Conservation (phyloP, 1,284 basidiomycete species). For the Melampsora larici-populina region DNA sequence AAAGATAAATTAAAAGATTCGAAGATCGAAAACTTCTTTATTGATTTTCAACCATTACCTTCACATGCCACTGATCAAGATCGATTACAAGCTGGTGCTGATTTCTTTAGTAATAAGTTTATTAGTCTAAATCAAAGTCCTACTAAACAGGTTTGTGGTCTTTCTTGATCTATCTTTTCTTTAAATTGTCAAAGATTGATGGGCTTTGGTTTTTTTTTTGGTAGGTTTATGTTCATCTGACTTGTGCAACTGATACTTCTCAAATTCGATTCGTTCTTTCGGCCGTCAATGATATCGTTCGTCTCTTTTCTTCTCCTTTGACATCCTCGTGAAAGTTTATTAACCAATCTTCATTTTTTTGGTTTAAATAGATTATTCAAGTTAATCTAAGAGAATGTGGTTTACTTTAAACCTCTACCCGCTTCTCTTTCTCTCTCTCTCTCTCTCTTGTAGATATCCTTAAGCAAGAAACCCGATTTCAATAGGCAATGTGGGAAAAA, state of each 20-base stretch:
- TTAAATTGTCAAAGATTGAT: constrained; percentile 27
- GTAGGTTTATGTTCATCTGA: constrained; percentile 53
- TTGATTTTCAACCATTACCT: constrained; percentile 55
- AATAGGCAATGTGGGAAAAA: background rate
- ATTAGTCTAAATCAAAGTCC: constrained; percentile 56
- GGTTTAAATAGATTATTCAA: constrained; percentile 76
- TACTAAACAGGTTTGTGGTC: constrained; percentile 57
- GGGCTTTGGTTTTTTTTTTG: background rate
- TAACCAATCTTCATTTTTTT: constrained; percentile 65
- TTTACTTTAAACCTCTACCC: constrained; percentile 67
- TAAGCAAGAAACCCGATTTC: background rate
- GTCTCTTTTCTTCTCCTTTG: no score
- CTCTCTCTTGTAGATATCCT: background rate
- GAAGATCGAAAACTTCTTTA: constrained; percentile 84
- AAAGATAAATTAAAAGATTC: constrained; percentile 81
- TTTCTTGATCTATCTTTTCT: background rate
- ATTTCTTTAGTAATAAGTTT: constrained; percentile 51
- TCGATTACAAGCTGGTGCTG: constrained; percentile 49
- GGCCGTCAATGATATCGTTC: constrained; percentile 57
- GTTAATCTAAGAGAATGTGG: constrained; percentile 80
- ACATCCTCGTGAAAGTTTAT: no score
- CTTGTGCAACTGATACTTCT: constrained; percentile 59
- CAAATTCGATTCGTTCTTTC: constrained; percentile 60
- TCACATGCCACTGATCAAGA: constrained; percentile 2
- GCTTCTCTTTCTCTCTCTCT: no score